Conservation (phyloP, 192 early-diverging fungal genomes). For the Umbelopsis isabellina region DNA sequence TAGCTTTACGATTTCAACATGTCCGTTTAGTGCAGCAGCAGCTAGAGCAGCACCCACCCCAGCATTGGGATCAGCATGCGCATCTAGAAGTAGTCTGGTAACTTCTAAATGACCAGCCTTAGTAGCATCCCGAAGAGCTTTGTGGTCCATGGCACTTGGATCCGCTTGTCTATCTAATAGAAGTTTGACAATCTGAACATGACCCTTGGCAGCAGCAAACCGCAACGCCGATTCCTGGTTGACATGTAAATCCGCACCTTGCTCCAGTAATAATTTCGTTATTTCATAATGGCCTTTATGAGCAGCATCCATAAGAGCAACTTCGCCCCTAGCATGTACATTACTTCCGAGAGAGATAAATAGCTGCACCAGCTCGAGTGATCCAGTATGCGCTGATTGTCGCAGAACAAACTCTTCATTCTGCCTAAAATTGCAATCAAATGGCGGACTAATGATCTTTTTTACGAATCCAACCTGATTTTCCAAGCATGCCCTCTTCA, state of each 20-base stretch:
- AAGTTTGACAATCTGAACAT: constrained; percentile 55
- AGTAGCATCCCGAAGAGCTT: constrained; percentile 22
- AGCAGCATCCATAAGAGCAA: constrained; percentile 21
- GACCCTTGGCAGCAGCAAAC: constrained; percentile 43
- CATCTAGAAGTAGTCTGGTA: background rate
- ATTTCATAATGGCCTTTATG: constrained; percentile 24
- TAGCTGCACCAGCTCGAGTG: constrained; percentile 24
- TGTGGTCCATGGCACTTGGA: constrained; percentile 45
- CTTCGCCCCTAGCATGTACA: constrained; percentile 24
- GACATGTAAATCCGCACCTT: constrained; percentile 11
- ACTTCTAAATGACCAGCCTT: constrained; percentile 17
- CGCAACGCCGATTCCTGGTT: constrained; percentile 16
- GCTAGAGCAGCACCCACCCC: constrained; percentile 31
- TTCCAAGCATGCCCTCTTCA: constrained; percentile 32
- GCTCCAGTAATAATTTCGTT: background rate
- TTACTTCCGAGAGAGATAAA: constrained; percentile 29
- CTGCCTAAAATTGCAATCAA: constrained; percentile 27
- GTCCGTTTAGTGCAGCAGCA: constrained; percentile 4
- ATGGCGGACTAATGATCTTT: constrained; percentile 24
- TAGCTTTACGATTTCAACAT: constrained; percentile 1
- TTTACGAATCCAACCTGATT: constrained; percentile 28
- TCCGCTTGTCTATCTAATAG: constrained; percentile 59
- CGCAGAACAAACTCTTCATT: constrained; percentile 30
- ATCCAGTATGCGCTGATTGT: constrained; percentile 33
- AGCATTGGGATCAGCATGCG: constrained; percentile 32